Evolutionary conservation across 2,329 filamentous ascomycete species (phyloP), one percentile per base, ranked within the genome.

Genomic region (Cordyceps sp.): DNA sequence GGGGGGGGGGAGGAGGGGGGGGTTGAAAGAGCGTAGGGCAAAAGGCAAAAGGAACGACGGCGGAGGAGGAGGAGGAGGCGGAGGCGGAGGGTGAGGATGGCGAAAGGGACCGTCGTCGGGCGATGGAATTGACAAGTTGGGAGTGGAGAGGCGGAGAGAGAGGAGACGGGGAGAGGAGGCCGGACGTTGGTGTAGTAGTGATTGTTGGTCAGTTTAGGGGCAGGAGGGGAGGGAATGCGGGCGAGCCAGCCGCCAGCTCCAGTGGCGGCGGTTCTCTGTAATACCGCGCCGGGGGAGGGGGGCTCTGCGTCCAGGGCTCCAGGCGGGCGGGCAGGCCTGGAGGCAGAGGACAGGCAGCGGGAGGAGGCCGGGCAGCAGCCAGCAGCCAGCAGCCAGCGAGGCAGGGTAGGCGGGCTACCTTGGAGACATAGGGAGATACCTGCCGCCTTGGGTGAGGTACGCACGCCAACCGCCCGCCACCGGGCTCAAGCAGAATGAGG

Each of bases 141-240:
- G 43, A 44, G 44, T 48, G 48, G 49, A 48, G 49, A 50, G 48
- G 47, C 42, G 45, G 48, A 51, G 42, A 42, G 42, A 41, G 41
- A 43, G 37, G 39, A 42, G 39, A 26, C 8, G 34, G 36, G 35
- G 40, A 34, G 36, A 33, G 26, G 30, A 33, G 39, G 30, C 27
- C 27, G 22, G 30, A 32, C 33, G 31, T 22, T 33, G 37, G 35
- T 36, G 35, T 22, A 19, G 27, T 42, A 38, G 41, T 39, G 34
- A 30, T 36, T 32, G 34, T 30, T 36, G 34, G 34, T 23, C 31
- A 27, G 28, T 33, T 33, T 36, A 30, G 31, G 28, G 31, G 31
- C 26, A 28, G 27, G 30, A 30, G 34, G 20, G 27, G 33, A 30
- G 31, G 30, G 34, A 36, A 33, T 31, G 34, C 31, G 31, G 34